Percentiles rank a stretch among this genome's conserved stretches.
Evolutionary conservation across 495 filamentous ascomycete genomes (phyloP).

Genomic region (Hypoxylon trugodes): DNA sequence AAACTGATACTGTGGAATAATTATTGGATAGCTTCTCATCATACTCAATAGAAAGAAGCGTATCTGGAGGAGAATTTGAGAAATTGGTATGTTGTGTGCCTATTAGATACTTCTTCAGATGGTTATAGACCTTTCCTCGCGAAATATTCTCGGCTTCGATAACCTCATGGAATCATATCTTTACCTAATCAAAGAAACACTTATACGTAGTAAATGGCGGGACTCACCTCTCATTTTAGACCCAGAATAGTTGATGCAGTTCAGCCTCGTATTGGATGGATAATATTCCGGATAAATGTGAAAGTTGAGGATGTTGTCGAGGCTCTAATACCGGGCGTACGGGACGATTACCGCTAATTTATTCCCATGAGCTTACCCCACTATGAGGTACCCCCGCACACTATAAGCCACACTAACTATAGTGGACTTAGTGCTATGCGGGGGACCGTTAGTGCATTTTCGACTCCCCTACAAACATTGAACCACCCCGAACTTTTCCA

Average conservation of each 20-base stretch:
- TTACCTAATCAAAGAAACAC: too few relatives aligned
- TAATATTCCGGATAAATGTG: constrained; percentile 24
- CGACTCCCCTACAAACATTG: neutral
- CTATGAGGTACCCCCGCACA: constrained; percentile 15
- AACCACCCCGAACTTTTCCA: neutral
- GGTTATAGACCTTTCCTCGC: too few relatives aligned
- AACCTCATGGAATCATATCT: too few relatives aligned
- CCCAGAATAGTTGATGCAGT: neutral
- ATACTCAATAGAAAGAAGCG: too few relatives aligned
- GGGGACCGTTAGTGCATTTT: constrained; percentile 6
- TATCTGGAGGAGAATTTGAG: too few relatives aligned
- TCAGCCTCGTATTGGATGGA: neutral
- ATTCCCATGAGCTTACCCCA: constrained; percentile 7
- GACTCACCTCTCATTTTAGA: neutral
- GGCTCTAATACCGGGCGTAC: constrained; percentile 24
- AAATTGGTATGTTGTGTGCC: too few relatives aligned
- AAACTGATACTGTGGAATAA: too few relatives aligned
- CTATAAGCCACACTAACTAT: constrained; percentile 12
- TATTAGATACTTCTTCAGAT: too few relatives aligned
- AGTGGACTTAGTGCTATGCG: constrained; percentile 12
- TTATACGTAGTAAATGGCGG: neutral
- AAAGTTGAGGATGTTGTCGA: neutral
- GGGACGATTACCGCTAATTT: constrained; percentile 21
- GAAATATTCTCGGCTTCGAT: too few relatives aligned
- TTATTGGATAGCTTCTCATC: too few relatives aligned